These are phyloP conservation scores for Drosera capensis DNA, from an alignment of 148 eudicot genomes.

Conservation along the genomic window DNA sequence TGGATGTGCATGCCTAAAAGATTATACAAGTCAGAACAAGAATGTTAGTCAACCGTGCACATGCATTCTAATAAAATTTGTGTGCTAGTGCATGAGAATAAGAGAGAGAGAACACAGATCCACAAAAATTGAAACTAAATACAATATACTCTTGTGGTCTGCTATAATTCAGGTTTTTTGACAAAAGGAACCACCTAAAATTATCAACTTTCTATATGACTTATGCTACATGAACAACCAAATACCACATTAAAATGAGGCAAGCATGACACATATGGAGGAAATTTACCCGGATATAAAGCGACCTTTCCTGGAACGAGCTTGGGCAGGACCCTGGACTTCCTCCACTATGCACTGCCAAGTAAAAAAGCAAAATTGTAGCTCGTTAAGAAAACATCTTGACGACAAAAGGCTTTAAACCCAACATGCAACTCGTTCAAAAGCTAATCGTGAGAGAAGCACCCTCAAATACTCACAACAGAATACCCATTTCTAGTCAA, in stretches of 20 bases:
- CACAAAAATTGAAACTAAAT: background rate
- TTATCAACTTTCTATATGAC: too few relatives aligned
- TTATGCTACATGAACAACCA: too few relatives aligned
- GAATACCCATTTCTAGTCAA: constrained; percentile 92
- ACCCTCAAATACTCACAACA: constrained; percentile 53
- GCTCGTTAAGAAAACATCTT: background rate
- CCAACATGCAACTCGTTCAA: background rate
- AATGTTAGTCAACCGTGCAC: background rate
- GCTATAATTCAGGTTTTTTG: too few relatives aligned
- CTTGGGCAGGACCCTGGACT: constrained; percentile 95
- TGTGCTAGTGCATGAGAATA: background rate
- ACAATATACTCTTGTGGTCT: too few relatives aligned
- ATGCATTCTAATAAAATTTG: too few relatives aligned
- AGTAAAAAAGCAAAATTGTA: constrained; percentile 3
- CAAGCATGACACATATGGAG: background rate
- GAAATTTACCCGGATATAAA: constrained; percentile 82
- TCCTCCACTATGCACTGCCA: constrained; percentile 93
- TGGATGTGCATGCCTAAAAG: constrained; percentile 95
- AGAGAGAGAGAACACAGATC: background rate
- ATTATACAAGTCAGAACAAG: constrained; percentile 8
- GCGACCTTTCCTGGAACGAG: constrained; percentile 83
- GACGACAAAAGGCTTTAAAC: background rate
- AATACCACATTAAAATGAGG: too few relatives aligned
- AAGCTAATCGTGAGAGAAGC: background rate
- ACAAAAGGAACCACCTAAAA: too few relatives aligned